Evolutionary conservation across 306 rosid genomes (phyloP), one percentile per base, ranked within the genome.

Genomic region (Fagus crenata): DNA sequence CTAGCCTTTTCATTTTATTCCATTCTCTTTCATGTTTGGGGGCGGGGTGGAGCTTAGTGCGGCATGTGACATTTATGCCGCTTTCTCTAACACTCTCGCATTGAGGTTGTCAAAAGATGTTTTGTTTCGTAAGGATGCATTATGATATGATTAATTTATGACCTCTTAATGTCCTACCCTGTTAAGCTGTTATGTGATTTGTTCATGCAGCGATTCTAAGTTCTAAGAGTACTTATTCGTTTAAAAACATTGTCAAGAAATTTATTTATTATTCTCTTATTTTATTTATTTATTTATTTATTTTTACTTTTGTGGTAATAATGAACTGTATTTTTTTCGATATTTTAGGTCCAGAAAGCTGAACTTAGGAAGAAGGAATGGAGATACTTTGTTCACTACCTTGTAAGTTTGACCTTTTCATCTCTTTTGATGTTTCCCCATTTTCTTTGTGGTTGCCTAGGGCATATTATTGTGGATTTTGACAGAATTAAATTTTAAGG

Each of bases 341-440:
- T 40, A n/a, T 60, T 71, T 39, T 81, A 96, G 99, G 97, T 96
- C 68, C 99, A 92, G 82, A 92, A 84, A 68, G 87, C 95, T 31
- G 99, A 96, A 87, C 82, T 83, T 53, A 84, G 90, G 87, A 89
- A 96, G 73, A 89, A 89, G 8, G 96, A 90, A 71, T 91, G 98
- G 97, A 96, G 80, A 87, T 96, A 90, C 90, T 96, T 89, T 81
- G 96, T 96, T 78, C 99, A 96, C 89, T 96, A 96, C 81, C 98
- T 92, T 43, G 99, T 96, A 85, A 87, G 99, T 89, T 79, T 41
- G 74, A 71, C 54, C 46, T 51, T 64, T 67, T 61, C 75, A 41
- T 77, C 42, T 71, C 37, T 58, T 71, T 68, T 41, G 3, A 11
- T 7, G 18, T 75, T 42, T 40, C 51, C 64, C 17, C 13, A 9